A percentile compares a stretch with the other conserved stretches of the same genome.
Conservation (phyloP, 2,329 filamentous ascomycete species). For the Juglanconis sp. region DNA sequence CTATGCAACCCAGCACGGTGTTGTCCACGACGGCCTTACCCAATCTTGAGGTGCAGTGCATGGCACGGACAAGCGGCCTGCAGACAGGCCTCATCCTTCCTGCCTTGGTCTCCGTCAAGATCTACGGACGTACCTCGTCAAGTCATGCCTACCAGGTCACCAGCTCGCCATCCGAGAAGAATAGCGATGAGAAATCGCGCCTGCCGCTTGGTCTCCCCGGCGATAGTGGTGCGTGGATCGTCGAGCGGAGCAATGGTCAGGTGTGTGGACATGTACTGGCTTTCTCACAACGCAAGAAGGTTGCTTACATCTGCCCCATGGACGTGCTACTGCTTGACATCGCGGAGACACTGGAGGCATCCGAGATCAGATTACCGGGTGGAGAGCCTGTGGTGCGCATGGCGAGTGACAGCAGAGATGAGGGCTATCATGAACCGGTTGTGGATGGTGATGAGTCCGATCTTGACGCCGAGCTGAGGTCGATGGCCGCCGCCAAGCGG, state of each 20-base stretch:
- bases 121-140: slow-evolving; percentile 78
- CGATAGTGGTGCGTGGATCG: slow-evolving; percentile 90
- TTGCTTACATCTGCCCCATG: slow-evolving; percentile 95
- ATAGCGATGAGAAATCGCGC: slow-evolving; percentile 18
- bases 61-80: slow-evolving; percentile 81
- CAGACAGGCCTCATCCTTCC: slow-evolving; percentile 75
- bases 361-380: slow-evolving; percentile 68
- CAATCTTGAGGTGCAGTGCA: slow-evolving; percentile 78
- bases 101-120: slow-evolving; percentile 78
- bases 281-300: slow-evolving; percentile 74
- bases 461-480: slow-evolving; percentile 8
- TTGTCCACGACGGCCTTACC: slow-evolving; percentile 62
- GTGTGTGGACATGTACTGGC: slow-evolving; percentile 90
- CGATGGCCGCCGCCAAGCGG: slow-evolving; percentile 17
- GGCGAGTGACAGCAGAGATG: slow-evolving; percentile 48
- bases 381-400: slow-evolving; percentile 41
- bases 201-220: slow-evolving; percentile 68
- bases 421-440: slow-evolving; percentile 60
- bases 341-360: slow-evolving; percentile 69
- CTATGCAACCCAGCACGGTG: slow-evolving; percentile 54
- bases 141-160: slow-evolving; percentile 66
- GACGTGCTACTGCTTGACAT: slow-evolving; percentile 85
- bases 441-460: slow-evolving; percentile 2
- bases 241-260: slow-evolving; percentile 73
- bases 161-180: slow-evolving; percentile 29